phyloP scores from a whole-genome alignment of 2,329 filamentous ascomycete species.

The Thielaviopsis euricoi region DNA sequence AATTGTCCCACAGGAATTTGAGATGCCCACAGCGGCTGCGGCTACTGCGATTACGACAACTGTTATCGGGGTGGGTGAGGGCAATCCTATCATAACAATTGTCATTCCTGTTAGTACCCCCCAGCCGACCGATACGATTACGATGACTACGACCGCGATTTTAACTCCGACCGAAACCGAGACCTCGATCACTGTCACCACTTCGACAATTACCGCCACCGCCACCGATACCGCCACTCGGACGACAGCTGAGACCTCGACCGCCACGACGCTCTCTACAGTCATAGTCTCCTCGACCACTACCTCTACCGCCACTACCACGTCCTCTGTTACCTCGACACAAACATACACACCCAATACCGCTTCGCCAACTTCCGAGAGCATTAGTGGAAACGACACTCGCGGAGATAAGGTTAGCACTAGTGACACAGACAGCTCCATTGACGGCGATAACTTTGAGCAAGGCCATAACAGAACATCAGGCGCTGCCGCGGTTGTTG shows the following conservation, averaged over 20 bases:
- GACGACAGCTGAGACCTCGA: not conserved
- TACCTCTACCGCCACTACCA: not conserved
- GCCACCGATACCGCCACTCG: not conserved
- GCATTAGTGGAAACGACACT: not conserved
- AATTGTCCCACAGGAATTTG: conserved; percentile 4
- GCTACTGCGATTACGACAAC: conserved; percentile 5
- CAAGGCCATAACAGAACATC: not conserved
- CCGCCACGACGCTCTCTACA: not conserved
- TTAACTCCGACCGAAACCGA: not conserved
- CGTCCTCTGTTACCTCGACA: not conserved
- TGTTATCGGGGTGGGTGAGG: conserved; percentile 1
- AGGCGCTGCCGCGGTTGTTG: not conserved
- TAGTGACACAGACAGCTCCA: not conserved
- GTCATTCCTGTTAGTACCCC: conserved; percentile 1
- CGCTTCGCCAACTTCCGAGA: not conserved
- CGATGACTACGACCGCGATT: not conserved
- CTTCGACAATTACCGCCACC: not conserved
- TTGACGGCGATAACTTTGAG: not conserved
- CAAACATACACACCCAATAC: not conserved
- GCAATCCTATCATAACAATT: conserved; percentile 9
- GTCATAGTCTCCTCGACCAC: not conserved
- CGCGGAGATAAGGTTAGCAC: not conserved
- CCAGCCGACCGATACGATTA: not conserved
- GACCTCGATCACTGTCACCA: not conserved
- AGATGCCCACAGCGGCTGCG: not conserved